phyloP scores from a whole-genome alignment of 2,329 filamentous ascomycete species.

The Claviceps pusilla region DNA sequence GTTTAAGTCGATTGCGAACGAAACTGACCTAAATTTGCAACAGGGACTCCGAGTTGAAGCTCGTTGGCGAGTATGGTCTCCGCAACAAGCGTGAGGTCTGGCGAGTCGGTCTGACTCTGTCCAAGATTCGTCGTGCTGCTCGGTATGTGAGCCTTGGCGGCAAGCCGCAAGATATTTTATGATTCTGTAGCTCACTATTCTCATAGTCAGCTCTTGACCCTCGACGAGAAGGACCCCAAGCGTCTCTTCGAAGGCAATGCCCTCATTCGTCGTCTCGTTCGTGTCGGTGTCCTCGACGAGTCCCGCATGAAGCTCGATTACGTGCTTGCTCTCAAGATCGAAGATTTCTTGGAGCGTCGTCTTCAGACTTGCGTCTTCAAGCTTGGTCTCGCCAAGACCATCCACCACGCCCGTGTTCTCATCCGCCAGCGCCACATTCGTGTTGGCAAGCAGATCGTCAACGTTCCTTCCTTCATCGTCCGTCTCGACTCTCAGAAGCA shows the following conservation, averaged over 20 bases:
- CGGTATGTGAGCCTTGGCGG: constrained; percentile 44
- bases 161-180: not conserved
- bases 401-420: constrained; percentile 99
- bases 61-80: constrained; percentile 98
- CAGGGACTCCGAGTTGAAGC: constrained; percentile 99
- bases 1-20: constrained; percentile 76
- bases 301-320: constrained; percentile 99
- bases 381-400: constrained; percentile 98
- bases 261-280: constrained; percentile 98
- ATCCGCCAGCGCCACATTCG: constrained; percentile 99
- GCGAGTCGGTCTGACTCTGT: constrained; percentile 98
- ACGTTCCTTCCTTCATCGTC: constrained; percentile 98
- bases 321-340: constrained; percentile 96
- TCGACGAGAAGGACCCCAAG: constrained; percentile 99
- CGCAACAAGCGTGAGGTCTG: constrained; percentile 99
- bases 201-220: constrained; percentile 89
- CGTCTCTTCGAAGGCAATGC: constrained; percentile 99
- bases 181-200: constrained; percentile 11
- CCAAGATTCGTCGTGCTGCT: constrained; percentile 99
- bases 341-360: constrained; percentile 99
- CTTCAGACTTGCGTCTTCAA: constrained; percentile 99
- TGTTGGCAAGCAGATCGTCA: constrained; percentile 99
- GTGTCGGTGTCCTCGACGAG: constrained; percentile 98
- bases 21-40: constrained; percentile 47
- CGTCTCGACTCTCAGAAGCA: constrained; percentile 99